Percentiles rank a stretch among this genome's conserved stretches.
Conservation (phyloP, 2,329 filamentous ascomycete species). For the Teratosphaeriaceae sp. region DNA sequence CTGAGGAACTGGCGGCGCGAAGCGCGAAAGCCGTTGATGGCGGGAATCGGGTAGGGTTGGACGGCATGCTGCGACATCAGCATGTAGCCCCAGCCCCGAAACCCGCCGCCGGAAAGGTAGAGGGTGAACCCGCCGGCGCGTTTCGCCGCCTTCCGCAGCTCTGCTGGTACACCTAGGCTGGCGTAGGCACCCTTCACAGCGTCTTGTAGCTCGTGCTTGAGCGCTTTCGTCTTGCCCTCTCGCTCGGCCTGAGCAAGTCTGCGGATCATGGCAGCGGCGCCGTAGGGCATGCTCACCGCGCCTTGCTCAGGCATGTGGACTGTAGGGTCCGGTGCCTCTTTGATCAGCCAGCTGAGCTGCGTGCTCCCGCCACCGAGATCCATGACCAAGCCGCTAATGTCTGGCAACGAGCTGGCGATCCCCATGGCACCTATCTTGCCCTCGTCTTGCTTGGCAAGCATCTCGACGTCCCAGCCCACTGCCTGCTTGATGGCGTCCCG, state of each 20-base stretch:
- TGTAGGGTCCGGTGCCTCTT: conserved; percentile 41
- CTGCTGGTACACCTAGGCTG: conserved; percentile 49
- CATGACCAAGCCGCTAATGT: conserved; percentile 71
- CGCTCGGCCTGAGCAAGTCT: conserved; percentile 43
- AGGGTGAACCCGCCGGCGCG: conserved; percentile 54
- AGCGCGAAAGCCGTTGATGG: conserved; percentile 72
- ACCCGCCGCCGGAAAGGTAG: conserved; percentile 85
- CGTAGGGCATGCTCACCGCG: conserved; percentile 62
- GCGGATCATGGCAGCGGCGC: conserved; percentile 58
- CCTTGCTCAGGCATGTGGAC: conserved; percentile 48
- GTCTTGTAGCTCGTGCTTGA: conserved; percentile 40
- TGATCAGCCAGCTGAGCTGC: conserved; percentile 60
- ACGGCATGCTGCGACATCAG: conserved; percentile 71
- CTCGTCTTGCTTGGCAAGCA: conserved; percentile 74
- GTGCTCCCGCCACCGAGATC: conserved; percentile 75
- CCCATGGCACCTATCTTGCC: conserved; percentile 78
- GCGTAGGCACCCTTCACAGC: conserved; percentile 42
- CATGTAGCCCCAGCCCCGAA: conserved; percentile 84
- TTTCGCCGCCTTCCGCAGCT: conserved; percentile 40
- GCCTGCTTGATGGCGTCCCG: conserved; percentile 54
- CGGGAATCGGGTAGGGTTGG: conserved; percentile 73
- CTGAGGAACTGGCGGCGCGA: conserved; percentile 54
- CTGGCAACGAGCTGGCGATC: conserved; percentile 64
- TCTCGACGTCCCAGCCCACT: conserved; percentile 62
- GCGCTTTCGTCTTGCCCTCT: conserved; percentile 34